Conservation (phyloP, 768 basidiomycete species). For the Phlebiopsis flavidoalba region DNA sequence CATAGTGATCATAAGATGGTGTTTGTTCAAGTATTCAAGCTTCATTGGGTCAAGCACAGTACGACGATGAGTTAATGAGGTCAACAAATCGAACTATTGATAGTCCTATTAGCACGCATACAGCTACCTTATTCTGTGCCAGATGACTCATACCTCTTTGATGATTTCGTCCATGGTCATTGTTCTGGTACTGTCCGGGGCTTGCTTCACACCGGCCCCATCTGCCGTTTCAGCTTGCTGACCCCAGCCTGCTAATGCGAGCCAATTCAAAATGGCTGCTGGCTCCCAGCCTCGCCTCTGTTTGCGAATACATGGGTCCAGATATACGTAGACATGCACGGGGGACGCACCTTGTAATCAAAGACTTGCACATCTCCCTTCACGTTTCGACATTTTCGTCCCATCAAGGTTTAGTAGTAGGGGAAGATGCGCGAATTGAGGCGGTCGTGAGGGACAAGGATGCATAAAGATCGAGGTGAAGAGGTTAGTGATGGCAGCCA, state of each 20-base stretch:
- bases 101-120: not conserved
- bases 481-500: constrained; percentile 92
- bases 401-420: constrained; percentile 87
- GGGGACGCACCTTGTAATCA: constrained; percentile 66
- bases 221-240: constrained; percentile 35
- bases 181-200: constrained; percentile 62
- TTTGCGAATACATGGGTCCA: not conserved
- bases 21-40: constrained; percentile 85
- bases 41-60: constrained; percentile 77
- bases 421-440: constrained; percentile 88
- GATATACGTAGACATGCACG: not conserved
- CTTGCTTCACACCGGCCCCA: constrained; percentile 24
- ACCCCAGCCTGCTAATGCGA: constrained; percentile 94
- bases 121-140: not conserved
- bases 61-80: constrained; percentile 74
- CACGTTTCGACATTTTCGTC: constrained; percentile 91
- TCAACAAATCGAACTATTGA: constrained; percentile 70
- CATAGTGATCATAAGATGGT: constrained; percentile 62
- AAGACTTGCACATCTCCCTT: constrained; percentile 84
- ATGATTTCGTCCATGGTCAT: constrained; percentile 65
- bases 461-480: constrained; percentile 87
- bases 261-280: constrained; percentile 84
- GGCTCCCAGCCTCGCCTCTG: constrained; percentile 90
- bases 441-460: constrained; percentile 65
- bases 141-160: constrained; percentile 38